Percentiles rank a stretch among this genome's conserved stretches.
phyloP scores from a whole-genome alignment of 257 asterid genomes.

The Voacanga thouarsii region DNA sequence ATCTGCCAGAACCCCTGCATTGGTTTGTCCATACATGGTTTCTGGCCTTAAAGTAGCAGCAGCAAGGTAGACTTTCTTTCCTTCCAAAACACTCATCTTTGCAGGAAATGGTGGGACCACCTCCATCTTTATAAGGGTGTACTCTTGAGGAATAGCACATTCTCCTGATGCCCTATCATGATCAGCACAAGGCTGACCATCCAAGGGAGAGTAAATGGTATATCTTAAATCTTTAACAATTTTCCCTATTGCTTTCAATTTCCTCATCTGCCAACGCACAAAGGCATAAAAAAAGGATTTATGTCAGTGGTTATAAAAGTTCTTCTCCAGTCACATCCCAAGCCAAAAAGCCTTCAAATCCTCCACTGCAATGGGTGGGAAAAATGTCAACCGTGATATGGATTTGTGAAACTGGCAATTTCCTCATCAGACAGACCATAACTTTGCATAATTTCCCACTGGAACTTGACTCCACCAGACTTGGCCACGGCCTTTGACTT shows the following conservation, averaged over 20 bases:
- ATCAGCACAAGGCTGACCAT: slow-evolving; percentile 98
- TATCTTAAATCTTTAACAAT: slow-evolving; percentile 83
- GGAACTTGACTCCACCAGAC: slow-evolving; percentile 64
- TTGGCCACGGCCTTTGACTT: slow-evolving; percentile 87
- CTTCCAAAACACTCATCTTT: slow-evolving; percentile 66
- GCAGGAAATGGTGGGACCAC: slow-evolving; percentile 75
- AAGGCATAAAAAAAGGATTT: slow-evolving; percentile 76
- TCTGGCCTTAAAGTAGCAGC: slow-evolving; percentile 96
- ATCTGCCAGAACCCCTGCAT: slow-evolving; percentile 92
- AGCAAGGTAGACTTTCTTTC: slow-evolving; percentile 84
- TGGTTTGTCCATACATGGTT: slow-evolving; percentile 95
- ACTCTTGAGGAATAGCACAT: slow-evolving; percentile 94
- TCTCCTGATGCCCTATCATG: slow-evolving; percentile 97
- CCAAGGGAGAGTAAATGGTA: slow-evolving; percentile 78
- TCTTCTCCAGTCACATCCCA: slow-evolving; percentile 99
- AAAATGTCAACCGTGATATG: slow-evolving; percentile 73
- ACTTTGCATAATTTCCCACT: slow-evolving; percentile 95
- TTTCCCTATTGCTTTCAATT: slow-evolving; percentile 72
- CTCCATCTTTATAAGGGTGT: slow-evolving; percentile 91
- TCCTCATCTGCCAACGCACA: slow-evolving; percentile 88
- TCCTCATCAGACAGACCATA: slow-evolving; percentile 76
- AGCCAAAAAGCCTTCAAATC: slow-evolving; percentile 87
- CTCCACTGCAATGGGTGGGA: slow-evolving; percentile 89
- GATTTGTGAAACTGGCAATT: slow-evolving; percentile 61
- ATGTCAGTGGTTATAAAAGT: slow-evolving; percentile 76